Base-by-base conservation (phyloP, 306 rosid genomes). In the Acacia melanoxylon region DNA sequence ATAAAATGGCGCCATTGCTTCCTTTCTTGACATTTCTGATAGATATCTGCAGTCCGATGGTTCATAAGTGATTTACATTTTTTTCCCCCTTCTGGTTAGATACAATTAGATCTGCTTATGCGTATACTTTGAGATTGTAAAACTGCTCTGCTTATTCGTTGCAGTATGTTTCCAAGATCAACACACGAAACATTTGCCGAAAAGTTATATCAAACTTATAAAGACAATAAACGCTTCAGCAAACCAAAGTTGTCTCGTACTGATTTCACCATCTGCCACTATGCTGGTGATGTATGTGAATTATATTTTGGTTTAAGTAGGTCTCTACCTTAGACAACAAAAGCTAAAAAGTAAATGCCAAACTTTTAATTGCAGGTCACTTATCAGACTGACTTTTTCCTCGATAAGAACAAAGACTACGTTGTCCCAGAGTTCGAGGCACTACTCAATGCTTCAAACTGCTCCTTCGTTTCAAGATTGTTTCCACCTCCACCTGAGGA, bases 91-190 rank as follows among this genome's bases (percentile, higher is more conserved):
- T 22, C 29, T 25, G 12, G 10, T 41, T n/a, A 42, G 2, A 42
- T 42, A 42, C 16, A 69, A 46, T 41, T n/a, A 42, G 27, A 41
- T 69, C 52, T 42, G 46, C 52, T n/a, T n/a, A 24, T 77, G 52
- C 63, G 51, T 77, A 46, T 54, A 76, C 79, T 74, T 35, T 82
- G 90, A 80, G 88, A 81, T 81, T 58, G 76, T 89, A 74, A 88
- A 65, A 68, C 45, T 79, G 52, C 76, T 68, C 72, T 84, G 80
- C 76, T 81, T 84, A 78, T 77, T 83, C 75, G 84, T 80, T 93
- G 93, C 81, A 95, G 99, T 82, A 95, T 95, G 99, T 95, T 95
- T 87, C 99, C 99, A 75, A 93, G 96, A 89, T 93, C 99, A 83
- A 95, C 98, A 15, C 87, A 95, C 71, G 96, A 92, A 78, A 95